Conservation (phyloP, 208 protist species). For the Jaenimonas drosophilae region DNA sequence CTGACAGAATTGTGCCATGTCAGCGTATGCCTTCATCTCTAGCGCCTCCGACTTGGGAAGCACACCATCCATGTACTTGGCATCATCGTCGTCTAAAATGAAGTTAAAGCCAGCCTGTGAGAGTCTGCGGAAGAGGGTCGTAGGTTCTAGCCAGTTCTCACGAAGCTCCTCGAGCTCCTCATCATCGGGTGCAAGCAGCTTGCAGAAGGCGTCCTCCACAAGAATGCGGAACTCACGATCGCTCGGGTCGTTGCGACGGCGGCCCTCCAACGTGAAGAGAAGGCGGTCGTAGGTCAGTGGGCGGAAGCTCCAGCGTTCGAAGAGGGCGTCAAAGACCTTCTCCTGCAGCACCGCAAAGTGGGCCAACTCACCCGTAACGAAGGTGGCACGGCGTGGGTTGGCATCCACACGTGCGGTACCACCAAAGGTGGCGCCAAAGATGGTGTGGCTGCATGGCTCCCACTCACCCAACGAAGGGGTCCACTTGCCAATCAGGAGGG, state of each 20-base stretch:
- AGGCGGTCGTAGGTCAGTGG: slow-evolving; percentile 61
- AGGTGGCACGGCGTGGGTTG: slow-evolving; percentile 44
- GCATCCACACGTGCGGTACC: slow-evolving; percentile 11
- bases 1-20: slow-evolving; percentile 83
- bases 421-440: slow-evolving; percentile 31
- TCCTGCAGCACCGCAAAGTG: slow-evolving; percentile 86
- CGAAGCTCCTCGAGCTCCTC: slow-evolving; percentile 57
- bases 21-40: slow-evolving; percentile 78
- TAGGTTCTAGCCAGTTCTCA: slow-evolving; percentile 50
- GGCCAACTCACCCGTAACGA: slow-evolving; percentile 62
- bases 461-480: slow-evolving; percentile 42
- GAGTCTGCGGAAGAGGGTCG: slow-evolving; percentile 70
- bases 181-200: slow-evolving; percentile 73
- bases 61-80: slow-evolving; percentile 47
- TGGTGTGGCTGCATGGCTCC: slow-evolving; percentile 78
- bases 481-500: slow-evolving; percentile 85
- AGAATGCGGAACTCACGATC: slow-evolving; percentile 85
- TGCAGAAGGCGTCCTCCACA: slow-evolving; percentile 65
- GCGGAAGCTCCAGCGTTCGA: slow-evolving; percentile 71
- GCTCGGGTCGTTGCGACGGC: slow-evolving; percentile 61
- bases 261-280: slow-evolving; percentile 66
- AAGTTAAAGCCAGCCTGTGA: slow-evolving; percentile 85
- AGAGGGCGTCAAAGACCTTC: slow-evolving; percentile 86
- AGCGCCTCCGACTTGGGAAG: slow-evolving; percentile 57
- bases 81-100: slow-evolving; percentile 65